A percentile compares a stretch with the other conserved stretches of the same genome.
phyloP scores from a whole-genome alignment of 2,329 filamentous ascomycete genomes.

The Xylaria sp. region DNA sequence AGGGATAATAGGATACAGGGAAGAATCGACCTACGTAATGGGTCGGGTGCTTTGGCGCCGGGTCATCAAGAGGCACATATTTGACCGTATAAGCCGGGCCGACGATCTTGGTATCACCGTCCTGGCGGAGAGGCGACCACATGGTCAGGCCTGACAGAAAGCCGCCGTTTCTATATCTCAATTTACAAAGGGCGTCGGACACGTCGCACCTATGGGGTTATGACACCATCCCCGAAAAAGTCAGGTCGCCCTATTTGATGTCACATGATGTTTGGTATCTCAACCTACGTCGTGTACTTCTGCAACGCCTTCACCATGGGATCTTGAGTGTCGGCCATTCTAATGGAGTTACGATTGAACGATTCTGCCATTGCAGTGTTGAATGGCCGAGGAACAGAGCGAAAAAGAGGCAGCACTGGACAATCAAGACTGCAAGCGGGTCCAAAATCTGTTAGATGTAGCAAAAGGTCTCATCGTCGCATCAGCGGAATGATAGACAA shows the following conservation, averaged over 20 bases:
- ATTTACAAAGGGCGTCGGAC: constrained; percentile 63
- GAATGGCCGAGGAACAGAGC: not conserved
- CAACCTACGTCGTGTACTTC: constrained; percentile 51
- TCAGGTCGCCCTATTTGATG: constrained; percentile 4
- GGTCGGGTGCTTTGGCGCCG: constrained; percentile 56
- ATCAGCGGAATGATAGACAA: not conserved
- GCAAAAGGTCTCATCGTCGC: constrained; percentile 14
- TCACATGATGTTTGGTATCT: not conserved
- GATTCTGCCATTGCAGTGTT: not conserved
- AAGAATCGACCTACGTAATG: constrained; percentile 57
- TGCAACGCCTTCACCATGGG: constrained; percentile 49
- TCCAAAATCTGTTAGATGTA: not conserved
- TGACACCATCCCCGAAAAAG: not conserved
- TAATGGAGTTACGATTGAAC: constrained; percentile 26
- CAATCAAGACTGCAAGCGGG: constrained; percentile 1
- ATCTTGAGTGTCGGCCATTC: constrained; percentile 43
- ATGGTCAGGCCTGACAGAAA: constrained; percentile 65
- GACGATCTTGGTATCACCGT: constrained; percentile 62
- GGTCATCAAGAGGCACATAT: constrained; percentile 60
- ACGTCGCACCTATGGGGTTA: constrained; percentile 57
- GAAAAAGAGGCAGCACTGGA: not conserved
- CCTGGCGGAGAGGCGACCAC: constrained; percentile 64
- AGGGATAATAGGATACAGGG: not conserved
- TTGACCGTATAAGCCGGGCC: constrained; percentile 66
- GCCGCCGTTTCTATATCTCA: constrained; percentile 61